Evolutionary conservation across 2,329 filamentous ascomycete species (phyloP).

Genomic region (Diplodia intermedia): DNA sequence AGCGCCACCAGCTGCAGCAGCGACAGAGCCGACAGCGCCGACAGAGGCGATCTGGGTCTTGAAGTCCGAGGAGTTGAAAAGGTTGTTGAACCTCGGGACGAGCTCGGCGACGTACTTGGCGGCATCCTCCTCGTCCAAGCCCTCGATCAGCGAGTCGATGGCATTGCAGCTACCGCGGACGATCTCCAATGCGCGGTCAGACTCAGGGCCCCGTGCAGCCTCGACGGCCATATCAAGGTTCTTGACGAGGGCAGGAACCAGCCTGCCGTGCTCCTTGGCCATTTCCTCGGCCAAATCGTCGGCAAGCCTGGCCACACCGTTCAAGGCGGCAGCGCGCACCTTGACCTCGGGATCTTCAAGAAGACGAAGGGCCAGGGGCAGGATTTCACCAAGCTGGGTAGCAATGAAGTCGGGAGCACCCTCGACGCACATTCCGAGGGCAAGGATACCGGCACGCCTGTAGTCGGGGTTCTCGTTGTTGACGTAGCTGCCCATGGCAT

Average conservation of each 20-base stretch:
- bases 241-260: slow-evolving; percentile 84
- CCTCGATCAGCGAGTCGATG: slow-evolving; percentile 88
- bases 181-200: slow-evolving; percentile 81
- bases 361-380: slow-evolving; percentile 83
- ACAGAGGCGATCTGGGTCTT: slow-evolving; percentile 90
- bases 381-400: slow-evolving; percentile 84
- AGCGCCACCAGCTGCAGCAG: slow-evolving; percentile 78
- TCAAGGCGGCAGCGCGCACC: slow-evolving; percentile 85
- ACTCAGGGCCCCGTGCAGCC: slow-evolving; percentile 66
- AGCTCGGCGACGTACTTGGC: slow-evolving; percentile 81
- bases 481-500: slow-evolving; percentile 84
- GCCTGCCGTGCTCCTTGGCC: slow-evolving; percentile 79
- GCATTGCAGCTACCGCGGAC: slow-evolving; percentile 90
- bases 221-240: slow-evolving; percentile 84
- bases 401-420: slow-evolving; percentile 97
- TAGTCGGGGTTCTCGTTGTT: slow-evolving; percentile 75
- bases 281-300: slow-evolving; percentile 94
- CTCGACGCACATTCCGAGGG: slow-evolving; percentile 92
- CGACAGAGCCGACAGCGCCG: slow-evolving; percentile 88
- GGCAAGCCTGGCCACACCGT: slow-evolving; percentile 86
- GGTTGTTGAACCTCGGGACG: slow-evolving; percentile 81
- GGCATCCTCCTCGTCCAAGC: slow-evolving; percentile 80
- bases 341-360: slow-evolving; percentile 83
- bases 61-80: slow-evolving; percentile 83
- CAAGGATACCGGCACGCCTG: slow-evolving; percentile 88